Conservation (phyloP, 768 basidiomycete genomes). For the Hygrophorus russula region DNA sequence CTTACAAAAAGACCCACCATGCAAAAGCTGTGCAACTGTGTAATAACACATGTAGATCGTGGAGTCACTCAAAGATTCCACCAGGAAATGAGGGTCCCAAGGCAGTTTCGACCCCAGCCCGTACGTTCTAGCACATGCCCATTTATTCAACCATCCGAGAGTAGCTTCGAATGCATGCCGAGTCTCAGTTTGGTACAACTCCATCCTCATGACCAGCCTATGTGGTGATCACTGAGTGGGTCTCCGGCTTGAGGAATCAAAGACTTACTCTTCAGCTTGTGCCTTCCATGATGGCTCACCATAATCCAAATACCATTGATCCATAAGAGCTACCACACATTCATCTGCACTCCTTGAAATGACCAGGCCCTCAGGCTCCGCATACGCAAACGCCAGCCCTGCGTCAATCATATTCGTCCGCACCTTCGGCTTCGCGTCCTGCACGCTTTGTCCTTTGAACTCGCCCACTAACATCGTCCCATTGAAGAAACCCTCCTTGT, state of each 20-base stretch:
- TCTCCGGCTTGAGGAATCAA: neutral
- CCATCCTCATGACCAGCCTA: conserved; percentile 77
- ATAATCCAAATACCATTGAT: conserved; percentile 99
- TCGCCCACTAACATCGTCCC: conserved; percentile 89
- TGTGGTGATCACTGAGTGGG: conserved; percentile 6
- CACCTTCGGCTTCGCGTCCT: conserved; percentile 88
- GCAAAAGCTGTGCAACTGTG: conserved; percentile 84
- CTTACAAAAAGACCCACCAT: conserved; percentile 41
- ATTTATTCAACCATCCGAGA: conserved; percentile 91
- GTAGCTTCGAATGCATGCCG: conserved; percentile 86
- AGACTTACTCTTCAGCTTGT: conserved; percentile 66
- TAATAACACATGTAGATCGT: conserved; percentile 99
- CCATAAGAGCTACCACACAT: conserved; percentile 95
- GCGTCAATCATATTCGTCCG: conserved; percentile 70
- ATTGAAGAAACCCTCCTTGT: conserved; percentile 97
- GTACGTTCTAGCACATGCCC: conserved; percentile 98
- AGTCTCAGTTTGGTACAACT: conserved; percentile 87
- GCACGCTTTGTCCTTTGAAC: conserved; percentile 79
- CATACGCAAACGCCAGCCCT: conserved; percentile 80
- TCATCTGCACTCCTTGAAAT: conserved; percentile 90
- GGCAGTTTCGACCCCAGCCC: conserved; percentile 92
- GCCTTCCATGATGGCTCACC: conserved; percentile 86
- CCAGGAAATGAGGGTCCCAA: conserved; percentile 94
- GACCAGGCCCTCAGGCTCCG: conserved; percentile 89
- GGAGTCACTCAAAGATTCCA: conserved; percentile 94